Evolutionary conservation across 176 grass and related monocot genomes (phyloP).

Genomic region (Zizania latifolia): DNA sequence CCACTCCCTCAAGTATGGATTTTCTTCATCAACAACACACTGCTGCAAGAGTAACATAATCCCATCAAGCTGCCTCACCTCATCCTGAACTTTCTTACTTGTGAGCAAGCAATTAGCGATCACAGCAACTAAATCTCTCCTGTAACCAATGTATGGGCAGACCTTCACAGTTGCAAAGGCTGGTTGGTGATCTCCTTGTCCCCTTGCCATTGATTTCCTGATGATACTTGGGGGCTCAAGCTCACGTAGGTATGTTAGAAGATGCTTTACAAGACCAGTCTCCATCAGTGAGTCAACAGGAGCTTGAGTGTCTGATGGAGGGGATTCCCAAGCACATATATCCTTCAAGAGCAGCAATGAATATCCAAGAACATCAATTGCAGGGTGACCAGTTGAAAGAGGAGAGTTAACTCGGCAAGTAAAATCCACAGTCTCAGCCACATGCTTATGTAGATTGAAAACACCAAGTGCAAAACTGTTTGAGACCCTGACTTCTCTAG

Average conservation of each 20-base stretch:
- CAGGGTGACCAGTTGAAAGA: conserved; percentile 55
- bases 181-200: conserved; percentile 29
- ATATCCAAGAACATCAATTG: conserved; percentile 72
- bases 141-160: conserved; percentile 82
- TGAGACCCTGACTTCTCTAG: conserved; percentile 53
- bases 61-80: conserved; percentile 52
- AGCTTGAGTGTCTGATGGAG: conserved; percentile 20
- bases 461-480: conserved; percentile 56
- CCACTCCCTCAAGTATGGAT: conserved; percentile 88
- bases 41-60: conserved; percentile 81
- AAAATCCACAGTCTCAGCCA: conserved; percentile 58
- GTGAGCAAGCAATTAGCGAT: conserved; percentile 70
- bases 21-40: conserved; percentile 84
- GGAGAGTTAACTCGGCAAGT: conserved; percentile 32
- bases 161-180: conserved; percentile 34
- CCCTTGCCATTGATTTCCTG: conserved; percentile 56
- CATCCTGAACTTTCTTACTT: conserved; percentile 72
- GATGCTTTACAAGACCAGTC: conserved; percentile 46
- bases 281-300: conserved; percentile 56
- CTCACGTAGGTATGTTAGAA: conserved; percentile 55
- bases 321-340: conserved; percentile 72
- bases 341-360: conserved; percentile 73
- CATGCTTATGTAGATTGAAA: conserved; percentile 48
- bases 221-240: conserved; percentile 84
- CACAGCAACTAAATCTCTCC: conserved; percentile 72